Base-by-base conservation (phyloP, 371 early-diverging fungal species). In the Phascolomyces articulosus region DNA sequence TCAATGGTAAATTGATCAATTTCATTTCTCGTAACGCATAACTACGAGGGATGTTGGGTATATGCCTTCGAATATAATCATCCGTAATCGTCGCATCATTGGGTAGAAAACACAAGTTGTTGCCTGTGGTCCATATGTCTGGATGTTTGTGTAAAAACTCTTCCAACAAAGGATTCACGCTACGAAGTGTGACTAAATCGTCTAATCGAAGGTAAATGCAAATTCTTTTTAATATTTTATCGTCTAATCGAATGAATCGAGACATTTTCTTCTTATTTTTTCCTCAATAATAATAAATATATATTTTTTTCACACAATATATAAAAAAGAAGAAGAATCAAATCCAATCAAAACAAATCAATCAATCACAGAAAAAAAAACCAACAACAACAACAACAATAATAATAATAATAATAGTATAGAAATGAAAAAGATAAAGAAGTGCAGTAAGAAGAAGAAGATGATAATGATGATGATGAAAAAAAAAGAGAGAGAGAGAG, bases 1-100 rank as follows among this genome's bases (percentile, higher is more conserved):
- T 67, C 18, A 80, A 65, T 4, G 77, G 75, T 10, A 80, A 29
- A 9, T 69, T 26, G 9, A 77, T 58, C 66, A 80, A 69, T 9
- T 68, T 65, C 15, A 80, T 47, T 11, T 64, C 64, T 20, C 65
- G 66, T 18, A 80, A 66, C 0, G 73, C 77, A 56, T 80, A 80
- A 24, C 66, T 68, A 21, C 80, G 75, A 38, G 77, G 75, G 34
- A 80, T 80, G 20, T 66, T 68, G 15, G 74, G 73, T 23, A 80
- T 69, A 15, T 67, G 62, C 7, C 40, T 40, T 29, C 51, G 55
- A 9, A 75, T 65, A 65, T 77, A 80, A 15, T 55, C 53, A 56
- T 80, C 80, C 1, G 80, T 80, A 23, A 80, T 73, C 24, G 63
- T 54, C 20, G 28, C 16, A 54, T 77, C 75, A 10, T 58, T 58